These are phyloP conservation scores for Penicillium simplicissimum DNA, from an alignment of 495 filamentous ascomycete genomes.

Conservation along the genomic window DNA sequence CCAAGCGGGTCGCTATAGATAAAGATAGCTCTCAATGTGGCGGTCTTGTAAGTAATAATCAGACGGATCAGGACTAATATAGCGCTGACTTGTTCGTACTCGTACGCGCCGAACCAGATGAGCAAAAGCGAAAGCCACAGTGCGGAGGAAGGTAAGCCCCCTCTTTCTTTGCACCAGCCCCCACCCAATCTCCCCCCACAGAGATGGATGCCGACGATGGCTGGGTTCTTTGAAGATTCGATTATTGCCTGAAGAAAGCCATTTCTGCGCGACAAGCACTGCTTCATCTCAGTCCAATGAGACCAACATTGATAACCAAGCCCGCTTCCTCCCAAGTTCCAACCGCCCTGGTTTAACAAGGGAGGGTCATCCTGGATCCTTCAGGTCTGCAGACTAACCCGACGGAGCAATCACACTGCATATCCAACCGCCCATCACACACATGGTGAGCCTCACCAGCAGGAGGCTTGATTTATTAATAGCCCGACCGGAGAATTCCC, in stretches of 20 bases:
- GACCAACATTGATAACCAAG: conserved; percentile 10
- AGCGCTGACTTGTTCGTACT: conserved; percentile 8
- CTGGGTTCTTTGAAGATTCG: not conserved
- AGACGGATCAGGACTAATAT: conserved; percentile 5
- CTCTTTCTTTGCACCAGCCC: not conserved
- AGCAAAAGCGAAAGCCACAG: conserved; percentile 8
- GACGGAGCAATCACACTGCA: conserved; percentile 26
- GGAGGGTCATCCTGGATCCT: not conserved
- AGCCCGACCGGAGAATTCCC: conserved; percentile 24
- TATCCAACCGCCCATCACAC: conserved; percentile 28
- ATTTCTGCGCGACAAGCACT: conserved; percentile 1
- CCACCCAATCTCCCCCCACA: conserved; percentile 9
- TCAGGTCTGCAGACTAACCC: conserved; percentile 35
- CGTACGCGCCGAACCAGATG: conserved; percentile 8
- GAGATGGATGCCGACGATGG: not conserved
- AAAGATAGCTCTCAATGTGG: not conserved
- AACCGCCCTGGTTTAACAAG: conserved; percentile 6
- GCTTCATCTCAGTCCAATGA: conserved; percentile 16
- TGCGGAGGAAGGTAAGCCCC: conserved; percentile 5
- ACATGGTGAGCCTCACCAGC: conserved; percentile 6
- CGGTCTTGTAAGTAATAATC: not conserved
- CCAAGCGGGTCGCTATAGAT: not conserved
- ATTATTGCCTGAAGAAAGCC: not conserved
- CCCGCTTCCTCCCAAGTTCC: conserved; percentile 3
- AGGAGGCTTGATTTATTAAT: conserved; percentile 25